A percentile compares a stretch with the other conserved stretches of the same genome.
Evolutionary conservation across 495 filamentous ascomycete genomes (phyloP).

Genomic region (Eremomyces bilateralis): DNA sequence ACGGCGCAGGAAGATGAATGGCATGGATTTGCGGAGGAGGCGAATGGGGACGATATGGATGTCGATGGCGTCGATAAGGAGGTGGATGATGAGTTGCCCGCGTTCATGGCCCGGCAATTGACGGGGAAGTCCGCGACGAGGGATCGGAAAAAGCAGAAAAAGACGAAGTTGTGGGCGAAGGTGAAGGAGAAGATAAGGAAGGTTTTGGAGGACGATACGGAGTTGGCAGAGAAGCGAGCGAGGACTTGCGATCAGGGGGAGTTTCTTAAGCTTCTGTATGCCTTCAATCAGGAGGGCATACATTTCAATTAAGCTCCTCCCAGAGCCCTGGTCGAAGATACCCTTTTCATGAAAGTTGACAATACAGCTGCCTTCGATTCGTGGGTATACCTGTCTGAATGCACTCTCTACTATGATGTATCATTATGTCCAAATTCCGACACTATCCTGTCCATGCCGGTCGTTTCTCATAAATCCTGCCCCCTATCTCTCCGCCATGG

Average conservation of each 20-base stretch:
- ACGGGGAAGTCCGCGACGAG: constrained; percentile 24
- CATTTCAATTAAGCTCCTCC: constrained; percentile 56
- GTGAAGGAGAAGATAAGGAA: constrained; percentile 65
- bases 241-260: constrained; percentile 78
- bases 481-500: too few species aligned
- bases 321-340: too few species aligned
- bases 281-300: constrained; percentile 77
- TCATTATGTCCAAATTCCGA: too few species aligned
- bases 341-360: too few species aligned
- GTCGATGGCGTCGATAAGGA: constrained; percentile 30
- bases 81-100: constrained; percentile 38
- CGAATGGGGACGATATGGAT: constrained; percentile 10
- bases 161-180: constrained; percentile 53
- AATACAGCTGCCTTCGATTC: too few species aligned
- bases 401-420: too few species aligned
- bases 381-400: too few species aligned
- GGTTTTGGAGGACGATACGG: constrained; percentile 55
- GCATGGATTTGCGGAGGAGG: constrained; percentile 23
- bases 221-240: constrained; percentile 56
- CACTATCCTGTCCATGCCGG: too few species aligned
- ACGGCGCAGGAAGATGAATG: constrained; percentile 20
- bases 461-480: too few species aligned
- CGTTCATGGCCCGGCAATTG: constrained; percentile 54
- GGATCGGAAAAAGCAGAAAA: constrained; percentile 31
- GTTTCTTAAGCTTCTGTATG: constrained; percentile 53